phyloP scores from a whole-genome alignment of 2,329 filamentous ascomycete genomes.

The Verticillium albo-atrum region DNA sequence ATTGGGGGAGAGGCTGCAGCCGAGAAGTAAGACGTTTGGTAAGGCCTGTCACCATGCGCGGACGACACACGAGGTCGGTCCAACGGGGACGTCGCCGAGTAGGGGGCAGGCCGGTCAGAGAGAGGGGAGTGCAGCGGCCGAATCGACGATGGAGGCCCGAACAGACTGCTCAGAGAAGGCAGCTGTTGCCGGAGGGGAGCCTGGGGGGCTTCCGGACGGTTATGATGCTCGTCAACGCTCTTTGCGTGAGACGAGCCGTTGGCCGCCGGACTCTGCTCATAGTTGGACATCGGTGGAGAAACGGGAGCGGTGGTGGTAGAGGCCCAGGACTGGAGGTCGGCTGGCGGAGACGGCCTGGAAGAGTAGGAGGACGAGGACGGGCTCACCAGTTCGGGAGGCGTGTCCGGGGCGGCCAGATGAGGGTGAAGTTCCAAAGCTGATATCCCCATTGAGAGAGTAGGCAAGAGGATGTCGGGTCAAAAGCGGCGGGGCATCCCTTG shows the following conservation, averaged over 20 bases:
- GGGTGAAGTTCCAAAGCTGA: conserved; percentile 45
- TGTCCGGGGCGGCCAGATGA: conserved; percentile 46
- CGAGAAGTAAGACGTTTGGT: conserved; percentile 45
- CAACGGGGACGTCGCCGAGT: conserved; percentile 39
- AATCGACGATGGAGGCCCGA: conserved; percentile 42
- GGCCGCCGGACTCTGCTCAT: conserved; percentile 43
- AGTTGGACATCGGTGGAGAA: conserved; percentile 54
- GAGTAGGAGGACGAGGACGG: conserved; percentile 44
- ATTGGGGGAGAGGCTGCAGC: conserved; percentile 27
- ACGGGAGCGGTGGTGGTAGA: conserved; percentile 32
- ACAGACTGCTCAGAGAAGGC: conserved; percentile 53
- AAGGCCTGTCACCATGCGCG: conserved; percentile 28
- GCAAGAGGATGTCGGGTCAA: conserved; percentile 2
- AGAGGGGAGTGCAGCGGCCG: conserved; percentile 40
- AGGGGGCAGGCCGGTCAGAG: conserved; percentile 39
- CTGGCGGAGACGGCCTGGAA: conserved; percentile 35
- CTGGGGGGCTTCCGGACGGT: conserved; percentile 27
- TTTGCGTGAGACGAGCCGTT: conserved; percentile 37
- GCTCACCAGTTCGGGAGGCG: conserved; percentile 50
- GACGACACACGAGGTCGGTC: conserved; percentile 40
- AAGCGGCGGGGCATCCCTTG: background rate
- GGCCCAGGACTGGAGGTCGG: conserved; percentile 39
- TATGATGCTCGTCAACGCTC: conserved; percentile 29
- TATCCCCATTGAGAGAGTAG: conserved; percentile 49
- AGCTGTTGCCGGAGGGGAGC: conserved; percentile 40